Conservation (phyloP, 78 protist genomes). For the Dictyostelium firmibasis region DNA sequence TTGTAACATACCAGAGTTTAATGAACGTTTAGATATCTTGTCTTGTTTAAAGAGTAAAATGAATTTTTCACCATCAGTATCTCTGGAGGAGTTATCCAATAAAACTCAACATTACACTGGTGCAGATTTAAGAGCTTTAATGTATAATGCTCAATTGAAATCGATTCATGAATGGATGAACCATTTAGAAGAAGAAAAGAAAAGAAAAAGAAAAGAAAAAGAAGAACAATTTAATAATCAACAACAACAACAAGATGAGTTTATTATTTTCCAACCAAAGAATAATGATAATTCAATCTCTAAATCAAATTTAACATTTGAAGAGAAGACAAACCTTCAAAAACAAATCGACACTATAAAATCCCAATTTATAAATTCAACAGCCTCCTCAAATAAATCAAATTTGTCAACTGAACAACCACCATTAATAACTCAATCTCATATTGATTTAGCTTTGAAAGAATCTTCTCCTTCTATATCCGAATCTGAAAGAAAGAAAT, state of each 20-base stretch:
- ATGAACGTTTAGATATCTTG: conserved; percentile 79
- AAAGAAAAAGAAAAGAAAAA: conserved; percentile 10
- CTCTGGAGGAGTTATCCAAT: conserved; percentile 60
- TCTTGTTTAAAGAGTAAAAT: conserved; percentile 25
- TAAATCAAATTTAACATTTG: conserved; percentile 12
- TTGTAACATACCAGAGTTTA: conserved; percentile 81
- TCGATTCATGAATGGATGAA: conserved; percentile 62
- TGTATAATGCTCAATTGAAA: conserved; percentile 80
- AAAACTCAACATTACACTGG: conserved; percentile 55
- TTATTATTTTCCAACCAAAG: conserved; percentile 37
- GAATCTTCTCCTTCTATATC: conserved; percentile 65
- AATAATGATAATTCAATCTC: not conserved
- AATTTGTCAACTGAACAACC: not conserved
- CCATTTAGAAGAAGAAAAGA: not conserved
- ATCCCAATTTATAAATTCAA: conserved; percentile 1
- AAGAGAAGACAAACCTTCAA: conserved; percentile 9
- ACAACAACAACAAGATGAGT: not conserved
- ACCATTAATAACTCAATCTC: conserved; percentile 25
- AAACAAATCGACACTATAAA: conserved; percentile 46
- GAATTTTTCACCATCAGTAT: conserved; percentile 60
- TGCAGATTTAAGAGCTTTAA: conserved; percentile 85
- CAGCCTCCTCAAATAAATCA: not conserved
- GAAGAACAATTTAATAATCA: not conserved
- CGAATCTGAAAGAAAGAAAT: conserved; percentile 39
- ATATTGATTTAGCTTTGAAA: conserved; percentile 31